Evolutionary conservation across 345 rosid genomes (phyloP), one percentile per base, ranked within the genome.

Genomic region (Eucalyptus camaldulensis): DNA sequence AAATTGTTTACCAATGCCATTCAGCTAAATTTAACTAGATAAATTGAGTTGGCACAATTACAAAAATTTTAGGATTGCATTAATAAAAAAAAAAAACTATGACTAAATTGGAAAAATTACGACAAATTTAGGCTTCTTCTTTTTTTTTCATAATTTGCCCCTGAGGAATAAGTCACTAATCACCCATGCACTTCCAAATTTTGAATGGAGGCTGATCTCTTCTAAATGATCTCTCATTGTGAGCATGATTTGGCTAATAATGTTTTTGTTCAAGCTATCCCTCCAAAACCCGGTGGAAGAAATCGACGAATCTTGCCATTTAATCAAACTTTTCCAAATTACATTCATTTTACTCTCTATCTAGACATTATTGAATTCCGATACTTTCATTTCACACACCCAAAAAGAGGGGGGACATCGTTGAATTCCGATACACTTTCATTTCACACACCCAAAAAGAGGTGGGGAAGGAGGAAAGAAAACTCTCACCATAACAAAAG

Each of bases 1-100:
- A 53, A 53, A 21, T 53, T 53, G 2, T 53, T 0, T 8, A 0
- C 21, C 1, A 0, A 0, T 53, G 10, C 10, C 25, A 4, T 1
- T 8, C 10, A 10, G 5, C 5, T 53, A 53, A 53, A 53, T 53
- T 53, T 53, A 53, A 53, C 5, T 8, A 4, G 25, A 53, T 53
- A 53, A 53, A 53, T 53, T 53, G 25, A 53, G 8, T 53, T 53
- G 0, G 2, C 25, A 21, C 25, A 53, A 53, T 19, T 53, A 53
- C 25, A 53, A 53, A 53, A 53, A 8, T 1, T 19, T 53, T 21
- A 21, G 25, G 25, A 53, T 0, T 53, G 5, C 58, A 53, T 53
- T 53, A 53, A 2, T 19, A 19, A 51, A 7, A 13, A 49, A 11
- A n/a, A 53, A 17, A 51, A 16, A 51, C 2, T 53, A 53, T 53